phyloP scores from a whole-genome alignment of 768 basidiomycete species.

The Boletus huronensis region DNA sequence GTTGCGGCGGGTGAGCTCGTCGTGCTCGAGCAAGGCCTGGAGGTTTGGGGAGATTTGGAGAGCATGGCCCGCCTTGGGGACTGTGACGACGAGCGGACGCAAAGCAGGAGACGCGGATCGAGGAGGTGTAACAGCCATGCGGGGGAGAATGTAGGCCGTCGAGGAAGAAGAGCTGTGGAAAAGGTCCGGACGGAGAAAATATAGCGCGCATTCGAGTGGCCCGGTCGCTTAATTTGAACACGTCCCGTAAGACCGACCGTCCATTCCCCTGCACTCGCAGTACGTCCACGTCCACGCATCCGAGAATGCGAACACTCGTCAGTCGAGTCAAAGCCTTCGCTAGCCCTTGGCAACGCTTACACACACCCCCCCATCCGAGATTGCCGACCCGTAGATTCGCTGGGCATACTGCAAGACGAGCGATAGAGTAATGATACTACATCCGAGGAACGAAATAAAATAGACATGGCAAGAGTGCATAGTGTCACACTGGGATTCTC shows the following conservation, averaged over 20 bases:
- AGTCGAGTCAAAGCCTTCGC: not conserved
- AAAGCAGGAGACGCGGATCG: slow-evolving; percentile 19
- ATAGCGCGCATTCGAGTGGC: not conserved
- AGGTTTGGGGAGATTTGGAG: slow-evolving; percentile 57
- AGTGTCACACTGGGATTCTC: slow-evolving; percentile 13
- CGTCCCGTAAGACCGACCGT: slow-evolving; percentile 8
- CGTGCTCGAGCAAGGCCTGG: slow-evolving; percentile 57
- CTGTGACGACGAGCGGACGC: not conserved
- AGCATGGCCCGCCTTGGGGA: slow-evolving; percentile 15
- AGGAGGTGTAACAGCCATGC: slow-evolving; percentile 23
- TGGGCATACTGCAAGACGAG: too few species aligned
- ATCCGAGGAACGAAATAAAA: not conserved
- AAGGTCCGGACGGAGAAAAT: not conserved
- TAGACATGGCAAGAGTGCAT: not conserved
- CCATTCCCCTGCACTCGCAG: too few species aligned
- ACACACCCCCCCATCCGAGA: too few species aligned
- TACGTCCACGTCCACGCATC: too few species aligned
- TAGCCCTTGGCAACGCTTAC: not conserved
- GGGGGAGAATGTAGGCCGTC: too few species aligned
- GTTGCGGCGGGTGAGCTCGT: slow-evolving; percentile 43
- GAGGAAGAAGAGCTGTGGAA: not conserved
- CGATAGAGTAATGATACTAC: slow-evolving; percentile 10
- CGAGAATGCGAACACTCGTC: too few species aligned
- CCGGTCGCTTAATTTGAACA: slow-evolving; percentile 20
- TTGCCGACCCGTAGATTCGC: not conserved